Percentiles rank a stretch among this genome's conserved stretches.
phyloP scores from a whole-genome alignment of 352 stramenopile genomes.

The Thraustochytrium sp. region DNA sequence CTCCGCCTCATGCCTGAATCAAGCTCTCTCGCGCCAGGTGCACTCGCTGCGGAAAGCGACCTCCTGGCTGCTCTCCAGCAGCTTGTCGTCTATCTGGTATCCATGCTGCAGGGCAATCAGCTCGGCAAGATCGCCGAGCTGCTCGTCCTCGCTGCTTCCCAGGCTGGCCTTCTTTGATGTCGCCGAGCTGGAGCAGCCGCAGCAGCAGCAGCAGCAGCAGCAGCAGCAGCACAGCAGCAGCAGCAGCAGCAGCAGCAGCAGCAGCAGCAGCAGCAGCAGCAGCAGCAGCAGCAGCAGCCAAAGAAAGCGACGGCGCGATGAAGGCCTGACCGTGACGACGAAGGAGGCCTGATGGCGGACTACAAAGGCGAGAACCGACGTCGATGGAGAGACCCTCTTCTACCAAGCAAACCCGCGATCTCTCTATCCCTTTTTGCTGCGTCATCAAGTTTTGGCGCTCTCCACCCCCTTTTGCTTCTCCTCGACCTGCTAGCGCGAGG shows the following conservation, averaged over 20 bases:
- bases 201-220: not conserved
- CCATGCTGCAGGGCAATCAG: not conserved
- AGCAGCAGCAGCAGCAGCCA: not conserved
- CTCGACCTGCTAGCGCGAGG: too few species aligned
- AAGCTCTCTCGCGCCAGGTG: not conserved
- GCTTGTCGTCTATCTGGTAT: not conserved
- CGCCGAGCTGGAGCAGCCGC: too few species aligned
- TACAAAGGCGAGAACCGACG: too few species aligned
- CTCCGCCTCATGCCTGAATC: not conserved
- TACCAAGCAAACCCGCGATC: too few species aligned
- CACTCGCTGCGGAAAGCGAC: not conserved
- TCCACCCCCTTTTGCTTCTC: too few species aligned
- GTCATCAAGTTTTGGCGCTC: too few species aligned
- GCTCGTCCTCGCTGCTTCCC: not conserved
- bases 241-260: not conserved
- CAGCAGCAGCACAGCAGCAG: not conserved
- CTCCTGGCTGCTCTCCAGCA: not conserved
- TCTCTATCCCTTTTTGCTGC: too few species aligned
- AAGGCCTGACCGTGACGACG: too few species aligned
- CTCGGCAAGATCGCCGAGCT: not conserved
- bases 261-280: conserved; percentile 4
- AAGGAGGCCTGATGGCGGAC: too few species aligned
- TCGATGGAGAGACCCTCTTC: too few species aligned
- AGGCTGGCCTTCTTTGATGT: not conserved
- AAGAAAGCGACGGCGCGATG: not conserved